These are phyloP conservation scores for Paxillus ammoniavirescens DNA, from an alignment of 768 basidiomycete genomes.

Conservation along the genomic window DNA sequence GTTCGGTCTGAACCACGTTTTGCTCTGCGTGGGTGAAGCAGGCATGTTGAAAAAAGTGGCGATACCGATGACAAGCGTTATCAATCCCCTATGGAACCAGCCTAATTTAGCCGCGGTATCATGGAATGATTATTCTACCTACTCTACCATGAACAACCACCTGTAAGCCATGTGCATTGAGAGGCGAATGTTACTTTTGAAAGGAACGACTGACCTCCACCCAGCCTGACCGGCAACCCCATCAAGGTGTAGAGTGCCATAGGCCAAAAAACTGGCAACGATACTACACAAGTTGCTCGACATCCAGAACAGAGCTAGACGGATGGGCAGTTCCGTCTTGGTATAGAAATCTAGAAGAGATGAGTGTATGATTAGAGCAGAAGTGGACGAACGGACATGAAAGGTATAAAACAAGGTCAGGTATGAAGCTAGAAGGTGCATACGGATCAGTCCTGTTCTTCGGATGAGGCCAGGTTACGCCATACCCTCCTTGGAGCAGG, in stretches of 20 bases:
- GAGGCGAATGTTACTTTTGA: neutral
- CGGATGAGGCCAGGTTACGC: neutral
- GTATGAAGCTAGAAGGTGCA: slow-evolving; percentile 43
- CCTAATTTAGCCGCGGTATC: too few species aligned
- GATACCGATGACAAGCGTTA: slow-evolving; percentile 51
- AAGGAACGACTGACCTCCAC: slow-evolving; percentile 39
- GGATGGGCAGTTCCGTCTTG: slow-evolving; percentile 55
- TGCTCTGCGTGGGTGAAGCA: slow-evolving; percentile 56
- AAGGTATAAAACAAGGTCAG: slow-evolving; percentile 60
- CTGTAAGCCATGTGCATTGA: slow-evolving; percentile 14
- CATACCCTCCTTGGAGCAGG: slow-evolving; percentile 47
- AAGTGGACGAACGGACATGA: slow-evolving; percentile 41
- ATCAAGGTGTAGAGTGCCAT: slow-evolving; percentile 59
- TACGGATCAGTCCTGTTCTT: neutral
- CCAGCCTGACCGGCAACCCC: slow-evolving; percentile 52
- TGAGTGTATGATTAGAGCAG: neutral
- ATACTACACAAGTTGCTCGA: slow-evolving; percentile 46
- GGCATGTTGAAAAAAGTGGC: slow-evolving; percentile 58
- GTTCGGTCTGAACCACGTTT: slow-evolving; percentile 51
- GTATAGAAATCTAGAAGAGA: slow-evolving; percentile 45
- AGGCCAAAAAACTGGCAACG: slow-evolving; percentile 54
- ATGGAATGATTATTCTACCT: neutral
- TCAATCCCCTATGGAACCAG: slow-evolving; percentile 24
- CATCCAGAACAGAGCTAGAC: slow-evolving; percentile 57
- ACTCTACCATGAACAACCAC: slow-evolving; percentile 63